Conservation (phyloP, 805 yeast species). For the Kuraishia piskuri region DNA sequence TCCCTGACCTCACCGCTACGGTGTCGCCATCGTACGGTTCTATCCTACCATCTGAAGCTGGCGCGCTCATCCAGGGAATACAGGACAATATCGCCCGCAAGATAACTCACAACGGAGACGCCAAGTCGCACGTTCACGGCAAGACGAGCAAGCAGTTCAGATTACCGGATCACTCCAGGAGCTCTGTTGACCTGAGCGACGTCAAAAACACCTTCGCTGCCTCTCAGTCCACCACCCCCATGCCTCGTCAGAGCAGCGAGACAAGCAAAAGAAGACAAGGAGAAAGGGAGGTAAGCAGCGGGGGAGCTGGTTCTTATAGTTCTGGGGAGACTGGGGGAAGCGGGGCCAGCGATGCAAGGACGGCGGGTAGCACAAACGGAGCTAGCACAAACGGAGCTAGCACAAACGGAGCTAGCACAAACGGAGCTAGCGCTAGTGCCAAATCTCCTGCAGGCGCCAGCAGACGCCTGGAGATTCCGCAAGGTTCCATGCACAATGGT, state of each 20-base stretch:
- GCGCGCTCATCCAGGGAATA: constrained; percentile 28
- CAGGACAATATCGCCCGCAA: constrained; percentile 16
- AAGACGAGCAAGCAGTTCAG: constrained; percentile 9
- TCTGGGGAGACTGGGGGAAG: neutral
- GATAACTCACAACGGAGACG: neutral
- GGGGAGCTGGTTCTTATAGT: neutral
- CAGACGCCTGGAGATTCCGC: neutral
- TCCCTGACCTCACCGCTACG: neutral
- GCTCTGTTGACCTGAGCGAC: constrained; percentile 17
- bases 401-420: neutral
- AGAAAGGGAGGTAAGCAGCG: neutral
- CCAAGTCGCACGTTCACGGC: neutral
- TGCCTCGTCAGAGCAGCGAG: neutral
- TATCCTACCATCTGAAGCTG: constrained; percentile 33
- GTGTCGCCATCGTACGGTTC: neutral
- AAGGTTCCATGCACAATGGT: neutral
- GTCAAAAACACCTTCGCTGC: constrained; percentile 5
- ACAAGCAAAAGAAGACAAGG: neutral
- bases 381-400: too few relatives aligned
- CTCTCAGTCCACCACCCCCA: constrained; percentile 1
- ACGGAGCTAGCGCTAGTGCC: neutral
- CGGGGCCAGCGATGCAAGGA: neutral
- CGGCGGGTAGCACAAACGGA: too few relatives aligned
- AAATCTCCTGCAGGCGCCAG: too few relatives aligned
- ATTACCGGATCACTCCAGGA: constrained; percentile 10